phyloP scores from a whole-genome alignment of 2,329 filamentous ascomycete genomes.

The Colletotrichum chlorophyti region DNA sequence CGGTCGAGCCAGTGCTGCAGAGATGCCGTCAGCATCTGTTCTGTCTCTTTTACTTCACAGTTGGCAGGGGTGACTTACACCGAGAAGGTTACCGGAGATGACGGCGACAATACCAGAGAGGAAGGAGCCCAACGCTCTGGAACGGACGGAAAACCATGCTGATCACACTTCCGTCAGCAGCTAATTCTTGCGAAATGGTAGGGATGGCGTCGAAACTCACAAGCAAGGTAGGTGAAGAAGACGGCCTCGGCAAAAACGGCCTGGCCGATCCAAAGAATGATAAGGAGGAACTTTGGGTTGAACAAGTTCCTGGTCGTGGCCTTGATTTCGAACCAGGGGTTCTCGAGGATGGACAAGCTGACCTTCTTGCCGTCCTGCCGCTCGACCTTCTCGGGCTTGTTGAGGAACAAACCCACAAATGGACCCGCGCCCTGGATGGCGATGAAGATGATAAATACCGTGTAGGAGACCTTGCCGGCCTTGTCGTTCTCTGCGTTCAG shows the following conservation, averaged over 20 bases:
- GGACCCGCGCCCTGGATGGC: conserved; percentile 71
- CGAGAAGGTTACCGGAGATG: conserved; percentile 69
- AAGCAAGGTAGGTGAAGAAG: conserved; percentile 71
- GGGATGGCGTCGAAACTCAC: conserved; percentile 36
- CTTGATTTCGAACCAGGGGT: conserved; percentile 65
- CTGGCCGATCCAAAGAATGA: conserved; percentile 73
- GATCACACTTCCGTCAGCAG: conserved; percentile 12
- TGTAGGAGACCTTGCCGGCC: conserved; percentile 72
- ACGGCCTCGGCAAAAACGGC: conserved; percentile 76
- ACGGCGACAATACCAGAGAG: conserved; percentile 73
- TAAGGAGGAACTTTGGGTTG: conserved; percentile 66
- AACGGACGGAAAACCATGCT: conserved; percentile 74
- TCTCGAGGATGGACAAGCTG: conserved; percentile 61
- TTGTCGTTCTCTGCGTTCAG: conserved; percentile 64
- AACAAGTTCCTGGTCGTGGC: conserved; percentile 65
- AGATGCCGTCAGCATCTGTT: conserved; percentile 26
- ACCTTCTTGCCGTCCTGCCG: conserved; percentile 70
- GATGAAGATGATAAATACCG: conserved; percentile 74
- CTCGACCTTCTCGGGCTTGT: conserved; percentile 66
- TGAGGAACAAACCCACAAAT: conserved; percentile 69
- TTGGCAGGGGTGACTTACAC: conserved; percentile 45
- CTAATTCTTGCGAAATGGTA: conserved; percentile 29
- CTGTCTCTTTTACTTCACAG: not conserved
- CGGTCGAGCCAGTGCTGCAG: conserved; percentile 63
- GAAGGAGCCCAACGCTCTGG: conserved; percentile 74